phyloP scores from a whole-genome alignment of 1,284 basidiomycete genomes.

The Cryptococcus floricola region DNA sequence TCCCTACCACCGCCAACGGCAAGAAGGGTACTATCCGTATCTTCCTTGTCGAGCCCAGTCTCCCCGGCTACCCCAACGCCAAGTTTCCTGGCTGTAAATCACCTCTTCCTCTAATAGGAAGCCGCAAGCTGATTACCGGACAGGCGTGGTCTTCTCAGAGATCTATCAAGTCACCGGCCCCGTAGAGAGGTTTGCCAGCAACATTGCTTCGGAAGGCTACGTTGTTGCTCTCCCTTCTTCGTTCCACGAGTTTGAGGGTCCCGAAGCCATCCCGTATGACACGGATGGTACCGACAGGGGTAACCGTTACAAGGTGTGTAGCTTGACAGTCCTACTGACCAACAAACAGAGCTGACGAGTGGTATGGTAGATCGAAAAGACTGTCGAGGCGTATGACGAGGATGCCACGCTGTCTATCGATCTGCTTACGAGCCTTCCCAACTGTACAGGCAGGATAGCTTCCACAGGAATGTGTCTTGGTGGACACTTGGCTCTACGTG shows the following conservation, averaged over 20 bases:
- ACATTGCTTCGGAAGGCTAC: constrained; percentile 18
- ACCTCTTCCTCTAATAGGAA: not conserved
- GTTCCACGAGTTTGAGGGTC: constrained; percentile 87
- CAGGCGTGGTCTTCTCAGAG: constrained; percentile 48
- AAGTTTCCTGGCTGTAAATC: constrained; percentile 48
- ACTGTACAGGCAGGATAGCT: constrained; percentile 85
- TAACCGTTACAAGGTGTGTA: constrained; percentile 74
- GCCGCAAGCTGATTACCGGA: not conserved
- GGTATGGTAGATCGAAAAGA: constrained; percentile 69
- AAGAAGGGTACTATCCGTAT: constrained; percentile 68
- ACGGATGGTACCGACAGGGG: constrained; percentile 83
- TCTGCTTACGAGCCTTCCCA: constrained; percentile 64
- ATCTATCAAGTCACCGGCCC: constrained; percentile 52
- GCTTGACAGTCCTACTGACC: constrained; percentile 4
- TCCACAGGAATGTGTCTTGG: constrained; percentile 53
- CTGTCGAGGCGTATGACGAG: constrained; percentile 78
- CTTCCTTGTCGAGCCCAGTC: constrained; percentile 45
- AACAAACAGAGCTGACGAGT: not conserved
- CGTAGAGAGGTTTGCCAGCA: constrained; percentile 30
- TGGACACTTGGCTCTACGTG: constrained; percentile 57
- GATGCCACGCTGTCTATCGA: constrained; percentile 74
- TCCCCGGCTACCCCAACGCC: constrained; percentile 48
- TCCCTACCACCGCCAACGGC: constrained; percentile 62
- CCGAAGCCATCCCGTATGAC: constrained; percentile 81
- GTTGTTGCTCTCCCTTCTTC: constrained; percentile 43